phyloP scores from a whole-genome alignment of 805 yeast genomes.

The Wickerhamomyces queroliae region DNA sequence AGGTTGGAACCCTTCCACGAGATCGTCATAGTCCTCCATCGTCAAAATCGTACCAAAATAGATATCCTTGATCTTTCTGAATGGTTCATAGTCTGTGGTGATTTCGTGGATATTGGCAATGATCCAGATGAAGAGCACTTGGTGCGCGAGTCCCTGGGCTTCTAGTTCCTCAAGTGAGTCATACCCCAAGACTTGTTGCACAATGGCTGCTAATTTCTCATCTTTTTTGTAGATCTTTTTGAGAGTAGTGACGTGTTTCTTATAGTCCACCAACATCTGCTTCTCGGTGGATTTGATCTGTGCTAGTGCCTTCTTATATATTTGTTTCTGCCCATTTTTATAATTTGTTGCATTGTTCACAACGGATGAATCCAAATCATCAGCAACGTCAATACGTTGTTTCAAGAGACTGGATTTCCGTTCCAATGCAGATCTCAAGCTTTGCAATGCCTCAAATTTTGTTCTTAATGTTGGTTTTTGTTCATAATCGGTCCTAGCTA shows the following conservation, averaged over 20 bases:
- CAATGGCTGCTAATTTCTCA: slow-evolving; percentile 35
- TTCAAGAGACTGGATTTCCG: slow-evolving; percentile 31
- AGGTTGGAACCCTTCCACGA: not conserved
- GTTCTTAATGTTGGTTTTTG: slow-evolving; percentile 38
- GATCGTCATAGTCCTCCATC: no score
- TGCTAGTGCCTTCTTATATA: slow-evolving; percentile 39
- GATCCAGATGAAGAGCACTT: not conserved
- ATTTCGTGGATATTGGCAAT: not conserved
- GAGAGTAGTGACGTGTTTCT: slow-evolving; percentile 38
- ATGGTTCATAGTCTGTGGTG: not conserved
- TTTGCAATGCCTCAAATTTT: slow-evolving; percentile 52
- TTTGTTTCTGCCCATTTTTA: slow-evolving; percentile 40
- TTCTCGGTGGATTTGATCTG: slow-evolving; percentile 47
- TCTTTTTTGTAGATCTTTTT: slow-evolving; percentile 51
- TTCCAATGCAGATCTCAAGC: slow-evolving; percentile 48
- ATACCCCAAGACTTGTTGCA: slow-evolving; percentile 47
- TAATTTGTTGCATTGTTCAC: slow-evolving; percentile 35
- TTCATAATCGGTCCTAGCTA: slow-evolving; percentile 31
- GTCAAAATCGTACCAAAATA: no score
- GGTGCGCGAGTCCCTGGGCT: slow-evolving; percentile 23
- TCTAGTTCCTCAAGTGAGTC: slow-evolving; percentile 39
- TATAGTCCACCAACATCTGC: slow-evolving; percentile 34
- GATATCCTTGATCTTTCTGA: not conserved
- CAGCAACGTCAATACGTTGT: slow-evolving; percentile 2
- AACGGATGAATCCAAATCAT: slow-evolving; percentile 15